Percentiles rank a stretch among this genome's conserved stretches.
Evolutionary conservation across 2,329 filamentous ascomycete genomes (phyloP).

Genomic region (Fusarium aywerte): DNA sequence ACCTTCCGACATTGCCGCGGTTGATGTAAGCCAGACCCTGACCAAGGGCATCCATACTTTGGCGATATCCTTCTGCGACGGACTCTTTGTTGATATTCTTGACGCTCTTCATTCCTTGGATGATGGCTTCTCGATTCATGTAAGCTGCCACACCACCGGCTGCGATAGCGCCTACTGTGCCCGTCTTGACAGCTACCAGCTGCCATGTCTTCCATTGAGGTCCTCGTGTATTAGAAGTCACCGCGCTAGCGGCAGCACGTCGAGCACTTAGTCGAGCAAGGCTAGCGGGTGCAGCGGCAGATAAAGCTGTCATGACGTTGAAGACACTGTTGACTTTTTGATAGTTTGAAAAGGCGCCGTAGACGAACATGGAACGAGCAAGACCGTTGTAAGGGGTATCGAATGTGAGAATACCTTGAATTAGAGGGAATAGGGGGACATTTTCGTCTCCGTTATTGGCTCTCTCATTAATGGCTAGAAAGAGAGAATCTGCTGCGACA

Average conservation of each 20-base stretch:
- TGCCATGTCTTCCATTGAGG: constrained; percentile 66
- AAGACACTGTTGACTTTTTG: constrained; percentile 66
- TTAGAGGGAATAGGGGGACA: constrained; percentile 77
- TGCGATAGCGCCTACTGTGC: constrained; percentile 82
- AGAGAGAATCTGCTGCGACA: constrained; percentile 83
- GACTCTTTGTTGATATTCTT: constrained; percentile 60
- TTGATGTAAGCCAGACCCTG: constrained; percentile 68
- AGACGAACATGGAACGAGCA: constrained; percentile 68
- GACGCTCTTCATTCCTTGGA: constrained; percentile 58
- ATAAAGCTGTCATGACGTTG: constrained; percentile 66
- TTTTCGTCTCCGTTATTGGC: constrained; percentile 51
- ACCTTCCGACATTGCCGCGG: constrained; percentile 69
- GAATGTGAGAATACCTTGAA: constrained; percentile 83
- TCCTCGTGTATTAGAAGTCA: constrained; percentile 43
- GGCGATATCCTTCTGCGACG: constrained; percentile 60
- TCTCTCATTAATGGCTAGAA: constrained; percentile 75
- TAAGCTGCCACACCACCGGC: constrained; percentile 86
- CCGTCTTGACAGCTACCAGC: constrained; percentile 79
- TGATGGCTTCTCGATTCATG: constrained; percentile 77
- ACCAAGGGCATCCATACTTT: constrained; percentile 60
- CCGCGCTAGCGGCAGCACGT: constrained; percentile 32
- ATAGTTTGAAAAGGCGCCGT: constrained; percentile 69
- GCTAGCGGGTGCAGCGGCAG: constrained; percentile 59
- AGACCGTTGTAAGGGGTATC: constrained; percentile 85
- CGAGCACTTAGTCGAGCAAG: constrained; percentile 49